phyloP scores from a whole-genome alignment of 495 filamentous ascomycete species.

The Daldinia concentrica region DNA sequence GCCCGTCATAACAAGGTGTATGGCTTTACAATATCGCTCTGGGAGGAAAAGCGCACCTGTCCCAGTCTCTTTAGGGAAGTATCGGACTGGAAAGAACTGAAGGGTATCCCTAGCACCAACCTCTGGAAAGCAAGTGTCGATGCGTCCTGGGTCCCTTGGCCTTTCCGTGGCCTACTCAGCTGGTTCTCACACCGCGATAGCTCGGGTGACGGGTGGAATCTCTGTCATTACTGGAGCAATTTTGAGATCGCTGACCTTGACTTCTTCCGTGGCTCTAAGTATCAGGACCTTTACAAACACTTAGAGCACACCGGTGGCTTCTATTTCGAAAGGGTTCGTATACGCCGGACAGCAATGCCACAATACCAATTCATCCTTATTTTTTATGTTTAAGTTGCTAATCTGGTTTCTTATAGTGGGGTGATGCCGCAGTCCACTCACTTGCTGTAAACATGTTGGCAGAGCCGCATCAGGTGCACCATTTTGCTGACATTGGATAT shows the following conservation, averaged over 20 bases:
- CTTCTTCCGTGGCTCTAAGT: slow-evolving; percentile 60
- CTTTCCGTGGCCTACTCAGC: slow-evolving; percentile 48
- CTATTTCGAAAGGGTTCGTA: slow-evolving; percentile 60
- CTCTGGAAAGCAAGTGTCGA: slow-evolving; percentile 54
- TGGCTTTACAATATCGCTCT: slow-evolving; percentile 62
- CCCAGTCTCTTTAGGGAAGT: slow-evolving; percentile 59
- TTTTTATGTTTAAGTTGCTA: background rate
- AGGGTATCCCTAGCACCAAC: slow-evolving; percentile 44
- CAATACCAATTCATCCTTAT: background rate
- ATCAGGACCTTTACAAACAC: slow-evolving; percentile 59
- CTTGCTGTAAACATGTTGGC: slow-evolving; percentile 62
- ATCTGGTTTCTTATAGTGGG: slow-evolving; percentile 52
- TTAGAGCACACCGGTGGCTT: slow-evolving; percentile 62
- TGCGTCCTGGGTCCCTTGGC: slow-evolving; percentile 54
- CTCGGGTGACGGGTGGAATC: slow-evolving; percentile 57
- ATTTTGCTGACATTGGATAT: slow-evolving; percentile 64
- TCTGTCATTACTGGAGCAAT: slow-evolving; percentile 68
- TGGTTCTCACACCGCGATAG: slow-evolving; percentile 51
- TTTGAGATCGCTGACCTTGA: slow-evolving; percentile 66
- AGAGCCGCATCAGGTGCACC: slow-evolving; percentile 59
- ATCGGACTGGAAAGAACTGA: slow-evolving; percentile 53
- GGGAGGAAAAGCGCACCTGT: slow-evolving; percentile 60
- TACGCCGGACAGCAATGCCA: background rate
- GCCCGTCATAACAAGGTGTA: slow-evolving; percentile 60
- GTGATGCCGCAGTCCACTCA: slow-evolving; percentile 64